Evolutionary conservation across 345 rosid species (phyloP).

Genomic region (Camelina hispida): DNA sequence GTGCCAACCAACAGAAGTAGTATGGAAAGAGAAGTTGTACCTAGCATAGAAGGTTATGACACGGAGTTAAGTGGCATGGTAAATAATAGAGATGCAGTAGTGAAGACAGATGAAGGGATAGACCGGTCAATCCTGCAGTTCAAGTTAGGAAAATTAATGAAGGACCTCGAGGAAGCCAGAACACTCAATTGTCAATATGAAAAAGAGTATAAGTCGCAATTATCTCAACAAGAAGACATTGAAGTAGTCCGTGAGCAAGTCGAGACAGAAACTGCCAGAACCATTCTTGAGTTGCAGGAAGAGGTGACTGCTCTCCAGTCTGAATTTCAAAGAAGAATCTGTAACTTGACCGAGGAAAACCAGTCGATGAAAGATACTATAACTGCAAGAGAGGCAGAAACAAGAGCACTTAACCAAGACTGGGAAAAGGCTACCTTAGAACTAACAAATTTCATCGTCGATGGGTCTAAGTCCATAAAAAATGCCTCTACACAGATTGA

Average conservation of each 20-base stretch:
- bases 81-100: slow-evolving; percentile 34
- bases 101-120: slow-evolving; percentile 41
- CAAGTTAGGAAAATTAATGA: slow-evolving; percentile 57
- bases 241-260: slow-evolving; percentile 78
- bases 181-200: slow-evolving; percentile 59
- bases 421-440: slow-evolving; percentile 93
- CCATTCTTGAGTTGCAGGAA: slow-evolving; percentile 84
- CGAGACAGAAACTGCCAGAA: slow-evolving; percentile 76
- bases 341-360: slow-evolving; percentile 60
- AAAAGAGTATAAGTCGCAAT: slow-evolving; percentile 58
- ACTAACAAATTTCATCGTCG: slow-evolving; percentile 75
- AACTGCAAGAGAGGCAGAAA: slow-evolving; percentile 68
- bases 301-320: slow-evolving; percentile 67
- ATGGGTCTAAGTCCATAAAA: slow-evolving; percentile 84
- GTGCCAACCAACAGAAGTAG: slow-evolving; percentile 49
- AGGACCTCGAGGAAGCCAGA: slow-evolving; percentile 68
- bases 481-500: slow-evolving; percentile 75
- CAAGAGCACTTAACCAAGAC: slow-evolving; percentile 52
- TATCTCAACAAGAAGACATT: slow-evolving; percentile 63
- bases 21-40: slow-evolving; percentile 44
- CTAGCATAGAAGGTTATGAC: slow-evolving; percentile 39
- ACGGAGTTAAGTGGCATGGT: slow-evolving; percentile 37
- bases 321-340: slow-evolving; percentile 63
- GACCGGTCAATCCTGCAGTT: slow-evolving; percentile 49
- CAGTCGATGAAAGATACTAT: slow-evolving; percentile 51